Base-by-base conservation (phyloP, 345 rosid species). In the Crucihimalaya himalaica region DNA sequence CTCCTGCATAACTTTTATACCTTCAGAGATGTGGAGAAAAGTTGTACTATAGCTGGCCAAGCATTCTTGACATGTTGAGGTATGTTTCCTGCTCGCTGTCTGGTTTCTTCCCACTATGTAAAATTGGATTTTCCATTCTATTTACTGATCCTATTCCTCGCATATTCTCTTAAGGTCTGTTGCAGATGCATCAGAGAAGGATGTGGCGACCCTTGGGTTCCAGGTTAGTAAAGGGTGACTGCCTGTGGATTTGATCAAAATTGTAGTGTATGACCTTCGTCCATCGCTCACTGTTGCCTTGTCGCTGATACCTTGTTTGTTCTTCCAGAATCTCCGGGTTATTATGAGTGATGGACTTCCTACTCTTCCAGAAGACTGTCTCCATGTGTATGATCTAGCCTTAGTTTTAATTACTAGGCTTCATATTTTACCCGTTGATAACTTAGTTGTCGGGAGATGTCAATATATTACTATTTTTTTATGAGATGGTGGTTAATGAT, bases 151-250 rank as follows among this genome's bases (percentile, higher is more conserved):
- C 3, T 65, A 11, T 14, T 67, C 74, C 56, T 42, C 20, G 42
- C 39, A n/a, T 12, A 31, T 35, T 68, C 75, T 68, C 55, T 71
- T 71, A 74, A 94, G 98, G 87, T 87, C 92, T 68, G 97, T 95
- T 72, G 99, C 97, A 15, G 97, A 87, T 78, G 96, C 96, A 45
- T 81, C 92, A 28, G 99, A 95, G 82, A 95, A 92, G 84, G 97
- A 95, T 68, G 89, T 95, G 68, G 87, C 85, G 48, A 73, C 97
- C 65, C 81, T 95, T 81, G 99, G 98, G 35, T 95, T 95, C 80
- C 97, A 95, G 98, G 98, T 91, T 68, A 81, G 86, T 67, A 34
- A 39, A 70, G 60, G 45, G 48, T 55, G 65, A n/a, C 19, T 63
- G 62, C 43, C 51, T 39, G 10, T 58, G 13, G 34, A 35, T 43